These are phyloP conservation scores for Skeletonema potamos DNA, from an alignment of 108 stramenopile genomes.

Conservation along the genomic window DNA sequence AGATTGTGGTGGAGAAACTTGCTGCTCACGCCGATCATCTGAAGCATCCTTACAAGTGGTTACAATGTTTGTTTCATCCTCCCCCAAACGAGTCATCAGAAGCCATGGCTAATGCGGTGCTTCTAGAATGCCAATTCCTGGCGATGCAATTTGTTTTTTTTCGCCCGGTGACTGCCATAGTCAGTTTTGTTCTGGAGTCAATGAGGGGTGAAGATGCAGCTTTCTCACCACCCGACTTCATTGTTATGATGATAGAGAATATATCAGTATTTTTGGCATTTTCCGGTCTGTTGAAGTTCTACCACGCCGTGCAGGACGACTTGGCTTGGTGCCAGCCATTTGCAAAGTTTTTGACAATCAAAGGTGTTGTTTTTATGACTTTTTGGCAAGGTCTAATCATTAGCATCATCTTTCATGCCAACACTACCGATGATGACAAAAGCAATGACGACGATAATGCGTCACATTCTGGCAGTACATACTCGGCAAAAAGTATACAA, in stretches of 20 bases:
- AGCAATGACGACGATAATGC: constrained; percentile 11
- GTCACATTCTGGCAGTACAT: constrained; percentile 10
- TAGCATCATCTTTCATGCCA: constrained; percentile 55
- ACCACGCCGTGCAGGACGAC: constrained; percentile 79
- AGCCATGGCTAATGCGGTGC: constrained; percentile 81
- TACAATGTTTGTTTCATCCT: constrained; percentile 59
- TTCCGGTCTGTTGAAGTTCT: constrained; percentile 81
- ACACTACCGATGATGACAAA: constrained; percentile 45
- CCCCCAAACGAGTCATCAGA: constrained; percentile 54
- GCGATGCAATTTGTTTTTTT: constrained; percentile 88
- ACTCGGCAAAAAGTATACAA: constrained; percentile 59
- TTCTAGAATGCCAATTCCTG: constrained; percentile 81
- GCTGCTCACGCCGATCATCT: constrained; percentile 63
- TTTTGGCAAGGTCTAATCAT: constrained; percentile 87
- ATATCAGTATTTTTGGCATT: constrained; percentile 86
- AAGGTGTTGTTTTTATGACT: constrained; percentile 88
- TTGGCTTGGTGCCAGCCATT: constrained; percentile 85
- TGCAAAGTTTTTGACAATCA: constrained; percentile 86
- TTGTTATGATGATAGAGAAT: constrained; percentile 71
- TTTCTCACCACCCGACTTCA: constrained; percentile 64
- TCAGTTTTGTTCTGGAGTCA: constrained; percentile 49
- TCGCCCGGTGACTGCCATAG: constrained; percentile 67
- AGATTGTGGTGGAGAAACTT: constrained; percentile 60
- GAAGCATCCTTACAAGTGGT: constrained; percentile 51
- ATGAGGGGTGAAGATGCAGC: neutral